These are phyloP conservation scores for Cercospora zeina DNA, from an alignment of 2,329 filamentous ascomycete species.

Conservation along the genomic window DNA sequence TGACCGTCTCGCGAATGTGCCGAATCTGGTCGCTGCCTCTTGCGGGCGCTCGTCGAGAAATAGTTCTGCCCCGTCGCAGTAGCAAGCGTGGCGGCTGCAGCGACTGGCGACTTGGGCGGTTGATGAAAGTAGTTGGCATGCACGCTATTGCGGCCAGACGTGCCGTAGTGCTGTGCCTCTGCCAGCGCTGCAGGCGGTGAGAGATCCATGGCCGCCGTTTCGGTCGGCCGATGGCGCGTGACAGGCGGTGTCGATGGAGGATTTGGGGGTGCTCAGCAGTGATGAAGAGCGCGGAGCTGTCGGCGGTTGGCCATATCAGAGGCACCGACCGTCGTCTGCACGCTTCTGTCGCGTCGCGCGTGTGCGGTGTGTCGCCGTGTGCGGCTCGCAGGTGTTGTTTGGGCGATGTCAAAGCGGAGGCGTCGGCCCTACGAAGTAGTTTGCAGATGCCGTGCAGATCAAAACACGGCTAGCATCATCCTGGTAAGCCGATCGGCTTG, in stretches of 20 bases:
- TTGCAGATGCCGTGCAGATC: conserved; percentile 13
- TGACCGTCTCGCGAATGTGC: conserved; percentile 18
- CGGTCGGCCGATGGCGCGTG: conserved; percentile 22
- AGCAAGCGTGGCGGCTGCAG: conserved; percentile 36
- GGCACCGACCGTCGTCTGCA: not conserved
- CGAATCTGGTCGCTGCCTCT: conserved; percentile 39
- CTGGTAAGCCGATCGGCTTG: not conserved
- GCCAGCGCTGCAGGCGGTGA: conserved; percentile 27
- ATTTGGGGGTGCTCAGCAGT: not conserved
- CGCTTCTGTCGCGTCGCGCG: not conserved
- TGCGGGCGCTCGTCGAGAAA: conserved; percentile 35
- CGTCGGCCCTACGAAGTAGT: not conserved
- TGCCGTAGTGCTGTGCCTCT: conserved; percentile 21
- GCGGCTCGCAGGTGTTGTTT: conserved; percentile 3
- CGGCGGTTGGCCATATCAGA: not conserved
- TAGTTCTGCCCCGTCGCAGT: conserved; percentile 34
- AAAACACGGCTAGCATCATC: conserved; percentile 9
- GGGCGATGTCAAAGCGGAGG: conserved; percentile 5
- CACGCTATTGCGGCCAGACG: conserved; percentile 9
- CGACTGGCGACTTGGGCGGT: conserved; percentile 45
- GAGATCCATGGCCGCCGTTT: conserved; percentile 23
- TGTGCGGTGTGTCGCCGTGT: conserved; percentile 5
- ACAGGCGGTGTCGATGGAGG: conserved; percentile 16
- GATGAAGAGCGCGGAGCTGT: not conserved
- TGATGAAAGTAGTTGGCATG: conserved; percentile 44